Percentiles rank a stretch among this genome's conserved stretches.
Conservation (phyloP, 2,329 filamentous ascomycete genomes). For the Mycosphaerelloides madeirae region DNA sequence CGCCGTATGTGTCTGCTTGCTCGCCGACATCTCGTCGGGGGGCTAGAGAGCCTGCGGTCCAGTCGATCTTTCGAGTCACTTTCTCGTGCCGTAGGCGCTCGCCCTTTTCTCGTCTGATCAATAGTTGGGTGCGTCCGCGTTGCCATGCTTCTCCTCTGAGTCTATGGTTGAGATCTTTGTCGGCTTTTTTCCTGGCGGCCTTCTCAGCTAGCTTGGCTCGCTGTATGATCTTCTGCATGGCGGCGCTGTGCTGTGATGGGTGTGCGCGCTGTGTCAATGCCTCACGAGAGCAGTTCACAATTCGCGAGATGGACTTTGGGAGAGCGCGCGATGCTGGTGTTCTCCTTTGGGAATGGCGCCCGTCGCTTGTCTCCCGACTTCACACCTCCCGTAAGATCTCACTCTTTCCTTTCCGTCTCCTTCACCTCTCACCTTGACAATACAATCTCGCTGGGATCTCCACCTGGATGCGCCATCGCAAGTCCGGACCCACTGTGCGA, state of each 20-base stretch:
- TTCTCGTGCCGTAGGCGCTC: constrained; percentile 46
- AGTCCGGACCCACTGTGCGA: too few species aligned
- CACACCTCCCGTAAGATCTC: too few species aligned
- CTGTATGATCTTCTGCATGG: constrained; percentile 17
- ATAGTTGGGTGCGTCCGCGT: constrained; percentile 24
- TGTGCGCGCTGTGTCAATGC: background rate
- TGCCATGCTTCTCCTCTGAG: constrained; percentile 28
- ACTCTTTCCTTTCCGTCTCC: too few species aligned
- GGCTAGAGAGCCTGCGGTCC: constrained; percentile 70
- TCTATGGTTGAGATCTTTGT: constrained; percentile 3
- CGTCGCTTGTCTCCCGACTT: too few species aligned
- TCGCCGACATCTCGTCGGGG: constrained; percentile 68
- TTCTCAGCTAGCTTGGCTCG: constrained; percentile 11
- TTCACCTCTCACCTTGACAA: too few species aligned
- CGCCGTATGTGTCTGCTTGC: constrained; percentile 55
- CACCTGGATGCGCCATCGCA: too few species aligned
- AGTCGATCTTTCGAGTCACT: constrained; percentile 65
- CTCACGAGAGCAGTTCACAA: too few species aligned
- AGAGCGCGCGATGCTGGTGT: too few species aligned
- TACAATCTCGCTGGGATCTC: too few species aligned
- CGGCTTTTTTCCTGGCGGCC: constrained; percentile 8
- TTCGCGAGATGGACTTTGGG: too few species aligned
- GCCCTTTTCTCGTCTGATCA: constrained; percentile 23
- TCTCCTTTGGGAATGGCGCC: too few species aligned
- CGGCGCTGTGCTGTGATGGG: background rate